Evolutionary conservation across 768 basidiomycete species (phyloP), one percentile per base, ranked within the genome.

Genomic region (Leccinum boreale): DNA sequence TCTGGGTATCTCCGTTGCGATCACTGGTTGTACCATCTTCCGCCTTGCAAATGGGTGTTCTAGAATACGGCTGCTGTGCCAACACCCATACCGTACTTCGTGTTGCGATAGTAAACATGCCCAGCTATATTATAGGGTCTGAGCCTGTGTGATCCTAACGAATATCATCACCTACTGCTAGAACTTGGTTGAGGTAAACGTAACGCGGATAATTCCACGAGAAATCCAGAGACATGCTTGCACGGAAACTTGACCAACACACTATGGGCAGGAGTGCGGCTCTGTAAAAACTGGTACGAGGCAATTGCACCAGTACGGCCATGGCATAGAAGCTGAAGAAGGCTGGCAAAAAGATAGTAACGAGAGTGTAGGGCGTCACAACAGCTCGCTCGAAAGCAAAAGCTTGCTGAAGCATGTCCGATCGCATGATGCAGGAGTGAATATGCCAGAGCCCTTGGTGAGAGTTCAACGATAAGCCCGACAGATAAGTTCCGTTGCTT

Each of bases 231-330:
- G 61, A 56, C 49, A 58, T 52, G 14, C 71, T 69, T 4, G 78
- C 76, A 14, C 78, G 74, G 54, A 78, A 79, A 17, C 77, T 66
- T 9, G 69, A 56, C 73, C 76, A 80, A 28, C 81, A 65, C 4
- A 81, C 77, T 12, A 81, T 58, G 3, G 83, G 82, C 26, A 85
- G 74, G 35, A 85, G 59, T 12, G 79, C 79, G 33, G 77, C 57
- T 48, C 83, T 79, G 56, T 79, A 66, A 3, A 70, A 49, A 50
- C 71, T 68, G 1, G 83, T 83, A 31, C 68, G 69, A 0, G 80
- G 79, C 15, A 79, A 65, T 39, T 82, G 72, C 5, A 85, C 81
- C 50, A 86, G 75, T 31, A 83, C 66, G 12, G 84, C 84, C 53
- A 81, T 80, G 11, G 65, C 68, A 72, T 81, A 83, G 68, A 80